Evolutionary conservation across 2,329 filamentous ascomycete genomes (phyloP), one percentile per base, ranked within the genome.

Genomic region (Phoma sp.): DNA sequence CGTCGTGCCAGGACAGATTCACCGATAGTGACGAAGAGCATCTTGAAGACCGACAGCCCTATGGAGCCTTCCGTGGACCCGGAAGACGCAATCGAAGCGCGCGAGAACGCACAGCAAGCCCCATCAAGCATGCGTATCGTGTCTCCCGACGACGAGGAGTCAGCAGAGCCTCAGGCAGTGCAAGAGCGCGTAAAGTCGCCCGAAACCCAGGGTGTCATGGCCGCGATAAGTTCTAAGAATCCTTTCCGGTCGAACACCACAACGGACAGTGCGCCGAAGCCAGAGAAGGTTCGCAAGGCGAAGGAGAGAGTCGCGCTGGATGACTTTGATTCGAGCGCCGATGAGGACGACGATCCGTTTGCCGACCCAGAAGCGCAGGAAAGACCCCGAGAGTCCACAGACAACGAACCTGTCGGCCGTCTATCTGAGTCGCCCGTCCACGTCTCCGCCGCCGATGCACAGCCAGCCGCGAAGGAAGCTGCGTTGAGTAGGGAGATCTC

Each of bases 351-450:
- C 14, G 76, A 82, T 58, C 78, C 79, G 2, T 77, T 79, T 40
- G 64, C 70, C 44, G 66, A 77, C 42, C 67, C 76, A 50, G 72
- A 70, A 44, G 67, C 75, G 43, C 64, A 74, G 38, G 62, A 72
- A 32, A 63, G 70, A 45, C 27, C 56, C 22, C 61, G 60, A 48
- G 47, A 61, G 13, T 54, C 62, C 18, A 38, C 52, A 18, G 47
- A 66, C 1, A 37, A 55, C 8, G 68, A 73, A 36, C 42, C 64
- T 32, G 56, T 58, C 14, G 69, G 66, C 30, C 69, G 71, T 37
- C 72, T 86, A 35, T 86, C 86, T 6, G 88, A 90, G 70, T 91
- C 89, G 3, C 89, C 88, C 3, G 82, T 88, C 2, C 80, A 87
- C 56, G 80, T 89, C 3, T 88, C 87, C 14, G 85, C 85, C 1